Base-by-base conservation (phyloP, 2,329 filamentous ascomycete species). In the Alternaria burnsii region DNA sequence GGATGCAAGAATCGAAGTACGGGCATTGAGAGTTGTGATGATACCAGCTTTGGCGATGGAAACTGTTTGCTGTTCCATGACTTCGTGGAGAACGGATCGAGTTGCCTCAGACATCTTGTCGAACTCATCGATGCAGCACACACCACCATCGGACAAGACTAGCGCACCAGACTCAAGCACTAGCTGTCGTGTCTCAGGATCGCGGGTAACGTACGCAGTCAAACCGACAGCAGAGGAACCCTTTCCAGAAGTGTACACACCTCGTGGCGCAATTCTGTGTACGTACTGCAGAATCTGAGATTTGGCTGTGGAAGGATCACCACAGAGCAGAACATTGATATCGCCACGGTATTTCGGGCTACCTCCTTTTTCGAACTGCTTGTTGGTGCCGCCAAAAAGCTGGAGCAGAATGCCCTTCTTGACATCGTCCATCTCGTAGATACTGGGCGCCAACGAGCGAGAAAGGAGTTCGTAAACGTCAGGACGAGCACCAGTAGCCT, bases 321-420 rank as follows among this genome's bases (percentile, higher is more conserved):
- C 95, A 73, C 95, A 99, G 36, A 99, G 89, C 43, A 99, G 86
- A 52, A 99, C 88, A 76, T 99, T 99, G 82, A 99, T 97, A 79
- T 99, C 95, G 64, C 95, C 95, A 82, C 95, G 88, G 78, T 99
- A 99, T 71, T 91, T 94, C 7, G 95, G 95, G 74, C 92, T 97
- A 59, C 94, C 95, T 57, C 95, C 95, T 80, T 97, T 98, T 60
- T 97, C 88, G 78, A 99, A 99, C 1, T 92, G 92, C 82, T 99
- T 99, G 84, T 99, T 99, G 34, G 95, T 97, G 58, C 95, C 95
- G 38, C 95, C 94, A 76, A 99, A 99, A 41, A 99, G 87, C 75
- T 99, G 95, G 4, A 99, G 88, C 11, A 99, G 84, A 63, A 99
- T 97, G 11, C 95, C 95, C 81, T 99, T 99, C 85, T 99, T 99